A percentile compares a stretch with the other conserved stretches of the same genome.
Conservation (phyloP, 768 basidiomycete species). For the Russula earlei region DNA sequence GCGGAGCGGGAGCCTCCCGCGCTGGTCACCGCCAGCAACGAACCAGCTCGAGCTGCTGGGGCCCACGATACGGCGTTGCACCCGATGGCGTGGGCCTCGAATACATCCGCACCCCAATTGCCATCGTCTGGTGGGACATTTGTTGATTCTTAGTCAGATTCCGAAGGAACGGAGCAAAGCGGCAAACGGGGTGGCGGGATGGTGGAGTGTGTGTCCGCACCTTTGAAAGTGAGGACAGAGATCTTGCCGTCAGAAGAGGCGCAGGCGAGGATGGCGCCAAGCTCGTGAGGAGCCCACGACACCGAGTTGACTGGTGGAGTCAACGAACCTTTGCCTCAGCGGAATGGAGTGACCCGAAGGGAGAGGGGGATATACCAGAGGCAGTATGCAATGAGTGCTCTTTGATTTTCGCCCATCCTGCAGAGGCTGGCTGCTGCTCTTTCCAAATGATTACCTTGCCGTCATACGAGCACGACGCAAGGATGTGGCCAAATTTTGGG, state of each 20-base stretch:
- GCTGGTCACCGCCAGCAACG: slow-evolving; percentile 65
- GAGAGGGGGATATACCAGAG: slow-evolving; percentile 50
- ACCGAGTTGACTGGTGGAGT: slow-evolving; percentile 89
- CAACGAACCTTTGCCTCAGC: background rate
- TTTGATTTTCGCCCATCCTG: slow-evolving; percentile 87
- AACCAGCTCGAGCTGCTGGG: slow-evolving; percentile 79
- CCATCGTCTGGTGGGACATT: slow-evolving; percentile 76
- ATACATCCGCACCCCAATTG: slow-evolving; percentile 90
- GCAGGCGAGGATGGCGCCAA: slow-evolving; percentile 93
- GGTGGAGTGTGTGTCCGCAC: too few relatives aligned
- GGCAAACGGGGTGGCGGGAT: background rate
- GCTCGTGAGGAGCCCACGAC: slow-evolving; percentile 98
- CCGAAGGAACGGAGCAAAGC: background rate
- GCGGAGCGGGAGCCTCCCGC: slow-evolving; percentile 31
- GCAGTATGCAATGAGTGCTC: slow-evolving; percentile 93
- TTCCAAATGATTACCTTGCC: slow-evolving; percentile 99
- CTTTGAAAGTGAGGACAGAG: slow-evolving; percentile 94
- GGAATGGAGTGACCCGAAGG: background rate
- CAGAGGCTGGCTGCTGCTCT: slow-evolving; percentile 48
- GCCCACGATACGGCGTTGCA: slow-evolving; percentile 99
- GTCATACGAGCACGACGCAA: slow-evolving; percentile 98
- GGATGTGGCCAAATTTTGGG: slow-evolving; percentile 92
- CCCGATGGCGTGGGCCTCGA: slow-evolving; percentile 91
- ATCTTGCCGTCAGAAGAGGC: slow-evolving; percentile 96
- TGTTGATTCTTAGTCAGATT: background rate